Evolutionary conservation across 345 rosid species (phyloP).

Genomic region (Eutrema japonicum): DNA sequence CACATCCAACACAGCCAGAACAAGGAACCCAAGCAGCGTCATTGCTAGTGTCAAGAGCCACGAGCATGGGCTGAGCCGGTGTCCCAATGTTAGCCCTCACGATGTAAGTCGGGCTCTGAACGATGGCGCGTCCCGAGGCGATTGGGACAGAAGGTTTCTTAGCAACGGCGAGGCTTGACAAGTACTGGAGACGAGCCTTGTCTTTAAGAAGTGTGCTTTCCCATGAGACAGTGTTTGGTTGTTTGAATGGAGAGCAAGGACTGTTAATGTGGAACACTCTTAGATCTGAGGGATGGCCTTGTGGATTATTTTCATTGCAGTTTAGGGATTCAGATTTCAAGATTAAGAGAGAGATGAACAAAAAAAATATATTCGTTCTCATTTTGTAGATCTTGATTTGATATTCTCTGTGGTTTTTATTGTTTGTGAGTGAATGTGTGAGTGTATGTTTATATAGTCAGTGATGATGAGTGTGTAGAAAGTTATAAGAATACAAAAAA

Average conservation of each 20-base stretch:
- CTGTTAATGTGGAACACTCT: conserved; percentile 75
- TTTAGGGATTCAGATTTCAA: conserved; percentile 45
- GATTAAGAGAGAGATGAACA: conserved; percentile 41
- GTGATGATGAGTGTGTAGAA: conserved; percentile 34
- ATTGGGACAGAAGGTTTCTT: conserved; percentile 74
- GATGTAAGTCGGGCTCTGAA: conserved; percentile 85
- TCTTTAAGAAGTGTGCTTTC: conserved; percentile 75
- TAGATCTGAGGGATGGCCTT: conserved; percentile 64
- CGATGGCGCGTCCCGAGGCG: conserved; percentile 81
- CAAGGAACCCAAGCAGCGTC: conserved; percentile 93
- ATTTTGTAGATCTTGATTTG: conserved; percentile 42
- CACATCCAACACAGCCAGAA: conserved; percentile 76
- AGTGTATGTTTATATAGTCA: conserved; percentile 42
- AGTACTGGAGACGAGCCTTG: conserved; percentile 66
- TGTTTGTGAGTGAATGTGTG: conserved; percentile 31
- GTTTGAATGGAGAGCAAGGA: conserved; percentile 75
- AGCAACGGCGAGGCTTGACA: conserved; percentile 70
- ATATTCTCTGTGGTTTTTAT: conserved; percentile 7
- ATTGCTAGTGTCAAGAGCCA: conserved; percentile 91
- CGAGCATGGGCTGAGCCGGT: conserved; percentile 78
- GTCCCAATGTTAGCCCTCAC: conserved; percentile 77
- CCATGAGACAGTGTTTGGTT: conserved; percentile 69
- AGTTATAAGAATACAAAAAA: conserved; percentile 20
- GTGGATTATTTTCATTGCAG: conserved; percentile 51
- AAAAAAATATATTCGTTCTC: conserved; percentile 40